Evolutionary conservation across 2,329 filamentous ascomycete genomes (phyloP), one percentile per base, ranked within the genome.

Genomic region (Hypocrella siamensis): DNA sequence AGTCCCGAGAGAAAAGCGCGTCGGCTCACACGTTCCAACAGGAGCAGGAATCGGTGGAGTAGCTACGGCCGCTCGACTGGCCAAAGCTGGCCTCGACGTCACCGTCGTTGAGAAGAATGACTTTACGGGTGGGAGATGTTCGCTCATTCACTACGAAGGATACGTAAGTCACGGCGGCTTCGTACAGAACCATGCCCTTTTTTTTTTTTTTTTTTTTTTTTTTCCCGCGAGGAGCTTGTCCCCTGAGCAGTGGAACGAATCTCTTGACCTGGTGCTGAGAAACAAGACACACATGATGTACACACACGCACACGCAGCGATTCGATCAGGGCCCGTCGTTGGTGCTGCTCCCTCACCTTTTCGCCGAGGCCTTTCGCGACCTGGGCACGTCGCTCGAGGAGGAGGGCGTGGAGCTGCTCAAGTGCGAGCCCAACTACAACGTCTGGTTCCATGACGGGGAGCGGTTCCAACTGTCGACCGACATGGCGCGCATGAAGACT

Each of bases 241-340:
- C 21, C 21, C 3, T 24, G 21, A 12, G 7, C 12, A 9, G 21
- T 24, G 21, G n/a, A n/a, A n/a, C n/a, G n/a, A n/a, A n/a, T n/a
- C n/a, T n/a, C n/a, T n/a, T n/a, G n/a, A n/a, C n/a, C n/a, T n/a
- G n/a, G n/a, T n/a, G n/a, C n/a, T n/a, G n/a, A n/a, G n/a, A n/a
- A n/a, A n/a, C n/a, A n/a, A n/a, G n/a, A n/a, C n/a, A n/a, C n/a
- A n/a, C n/a, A n/a, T n/a, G n/a, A n/a, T n/a, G n/a, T n/a, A n/a
- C n/a, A n/a, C n/a, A n/a, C n/a, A n/a, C 21, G 21, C 3, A 24
- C 8, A 9, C 8, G 11, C 28, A 34, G 35, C 26, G 79, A 35
- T 84, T 84, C 56, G 79, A 85, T 46, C 78, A 83, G 58, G 79
- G 79, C 0, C 79, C 79, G 0, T 83, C 77, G 1, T 65, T 84